A percentile compares a stretch with the other conserved stretches of the same genome.
These are phyloP conservation scores for Boletellus emodensis DNA, from an alignment of 768 basidiomycete species.

Conservation along the genomic window DNA sequence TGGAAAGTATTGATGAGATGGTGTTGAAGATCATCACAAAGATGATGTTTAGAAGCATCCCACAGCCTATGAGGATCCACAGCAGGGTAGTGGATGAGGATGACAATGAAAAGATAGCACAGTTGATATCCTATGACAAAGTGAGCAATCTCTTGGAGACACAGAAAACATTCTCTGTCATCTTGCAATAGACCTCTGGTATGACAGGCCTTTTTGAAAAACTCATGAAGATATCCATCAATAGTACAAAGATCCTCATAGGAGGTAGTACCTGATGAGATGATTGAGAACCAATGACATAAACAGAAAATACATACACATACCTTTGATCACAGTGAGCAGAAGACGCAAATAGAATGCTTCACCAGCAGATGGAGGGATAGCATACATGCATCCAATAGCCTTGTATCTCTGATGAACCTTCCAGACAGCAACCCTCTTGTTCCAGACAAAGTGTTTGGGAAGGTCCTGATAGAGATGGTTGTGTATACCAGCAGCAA, in stretches of 20 bases:
- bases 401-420: slow-evolving; percentile 20
- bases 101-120: slow-evolving; percentile 37
- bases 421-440: slow-evolving; percentile 18
- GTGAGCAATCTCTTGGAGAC: slow-evolving; percentile 37
- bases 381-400: slow-evolving; percentile 5
- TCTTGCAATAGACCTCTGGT: neutral
- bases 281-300: neutral
- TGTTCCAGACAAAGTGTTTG: slow-evolving; percentile 23
- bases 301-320: neutral
- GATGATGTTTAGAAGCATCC: neutral
- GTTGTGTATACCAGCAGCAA: slow-evolving; percentile 6
- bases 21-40: neutral
- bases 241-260: slow-evolving; percentile 6
- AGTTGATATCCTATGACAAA: slow-evolving; percentile 38
- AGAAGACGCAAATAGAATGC: neutral
- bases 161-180: slow-evolving; percentile 44
- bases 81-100: slow-evolving; percentile 35
- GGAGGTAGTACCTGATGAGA: neutral
- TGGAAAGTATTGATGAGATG: neutral
- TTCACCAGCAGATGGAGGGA: neutral
- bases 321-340: neutral
- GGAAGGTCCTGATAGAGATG: slow-evolving; percentile 36
- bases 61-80: slow-evolving; percentile 24
- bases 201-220: slow-evolving; percentile 34
- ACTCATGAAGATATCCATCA: neutral